A percentile compares a stretch with the other conserved stretches of the same genome.
Conservation (phyloP, 768 basidiomycete genomes). For the Tulasnella sp. region DNA sequence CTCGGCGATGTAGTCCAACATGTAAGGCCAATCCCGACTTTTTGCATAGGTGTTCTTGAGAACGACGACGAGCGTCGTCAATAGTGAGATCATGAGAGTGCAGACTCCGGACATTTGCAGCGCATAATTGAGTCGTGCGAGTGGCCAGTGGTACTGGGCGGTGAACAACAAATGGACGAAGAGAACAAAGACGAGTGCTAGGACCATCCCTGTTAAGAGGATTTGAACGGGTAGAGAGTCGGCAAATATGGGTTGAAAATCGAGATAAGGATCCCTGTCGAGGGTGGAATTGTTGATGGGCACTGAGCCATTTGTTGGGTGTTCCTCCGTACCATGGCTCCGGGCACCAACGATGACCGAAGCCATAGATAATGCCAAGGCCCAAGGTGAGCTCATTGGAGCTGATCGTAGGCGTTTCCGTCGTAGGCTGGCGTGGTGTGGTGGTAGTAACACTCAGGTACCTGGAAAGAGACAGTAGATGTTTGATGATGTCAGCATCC, state of each 20-base stretch:
- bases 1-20: slow-evolving; percentile 88
- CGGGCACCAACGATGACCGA: not conserved
- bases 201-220: slow-evolving; percentile 74
- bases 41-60: slow-evolving; percentile 56
- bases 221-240: slow-evolving; percentile 90
- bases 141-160: slow-evolving; percentile 91
- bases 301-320: slow-evolving; percentile 24
- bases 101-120: slow-evolving; percentile 82
- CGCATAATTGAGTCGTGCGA: slow-evolving; percentile 87
- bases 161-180: slow-evolving; percentile 93
- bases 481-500: not conserved
- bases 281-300: slow-evolving; percentile 20
- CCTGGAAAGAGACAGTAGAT: not conserved
- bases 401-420: not conserved
- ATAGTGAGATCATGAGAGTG: slow-evolving; percentile 70
- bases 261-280: slow-evolving; percentile 65
- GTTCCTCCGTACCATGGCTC: not conserved
- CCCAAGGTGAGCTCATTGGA: slow-evolving; percentile 8
- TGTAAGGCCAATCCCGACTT: slow-evolving; percentile 86
- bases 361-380: not conserved
- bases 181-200: slow-evolving; percentile 80
- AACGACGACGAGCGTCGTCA: slow-evolving; percentile 74
- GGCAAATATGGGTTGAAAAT: slow-evolving; percentile 73
- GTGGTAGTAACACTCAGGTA: not conserved
- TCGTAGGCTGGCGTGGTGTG: not conserved